Conservation (phyloP, 2,329 filamentous ascomycete genomes). For the Pochonia chlamydosporia region DNA sequence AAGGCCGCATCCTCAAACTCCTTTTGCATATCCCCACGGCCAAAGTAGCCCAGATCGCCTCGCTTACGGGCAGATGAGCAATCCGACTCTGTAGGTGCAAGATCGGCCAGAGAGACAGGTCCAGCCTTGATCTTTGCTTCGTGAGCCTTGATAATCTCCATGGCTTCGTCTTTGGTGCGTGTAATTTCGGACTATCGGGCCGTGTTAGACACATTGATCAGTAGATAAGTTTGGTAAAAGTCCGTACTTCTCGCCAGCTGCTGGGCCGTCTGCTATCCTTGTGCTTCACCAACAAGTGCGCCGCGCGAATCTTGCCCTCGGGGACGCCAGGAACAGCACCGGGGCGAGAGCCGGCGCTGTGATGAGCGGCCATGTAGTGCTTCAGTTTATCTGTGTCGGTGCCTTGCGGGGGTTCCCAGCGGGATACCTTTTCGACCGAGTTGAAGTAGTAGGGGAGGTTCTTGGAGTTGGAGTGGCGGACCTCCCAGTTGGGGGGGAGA, state of each 20-base stretch:
- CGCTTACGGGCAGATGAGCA: conserved; percentile 93
- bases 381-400: conserved; percentile 92
- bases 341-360: conserved; percentile 51
- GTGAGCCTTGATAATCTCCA: conserved; percentile 67
- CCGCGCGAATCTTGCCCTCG: conserved; percentile 85
- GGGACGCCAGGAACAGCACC: conserved; percentile 35
- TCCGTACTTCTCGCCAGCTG: conserved; percentile 75
- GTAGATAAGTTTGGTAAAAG: neutral
- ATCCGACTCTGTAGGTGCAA: conserved; percentile 86
- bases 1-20: conserved; percentile 98
- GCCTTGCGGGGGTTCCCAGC: conserved; percentile 87
- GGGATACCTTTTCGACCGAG: conserved; percentile 73
- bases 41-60: conserved; percentile 93
- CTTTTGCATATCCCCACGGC: conserved; percentile 93
- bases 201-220: neutral
- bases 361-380: conserved; percentile 84
- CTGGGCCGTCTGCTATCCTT: conserved; percentile 78
- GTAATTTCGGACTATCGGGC: conserved; percentile 66
- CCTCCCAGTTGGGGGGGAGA: conserved; percentile 84
- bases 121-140: conserved; percentile 71
- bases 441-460: conserved; percentile 99
- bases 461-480: conserved; percentile 96
- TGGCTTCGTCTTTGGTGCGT: conserved; percentile 80
- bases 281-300: conserved; percentile 93
- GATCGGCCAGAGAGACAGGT: conserved; percentile 65